Base-by-base conservation (phyloP, 345 rosid species). In the Citrus inodora region DNA sequence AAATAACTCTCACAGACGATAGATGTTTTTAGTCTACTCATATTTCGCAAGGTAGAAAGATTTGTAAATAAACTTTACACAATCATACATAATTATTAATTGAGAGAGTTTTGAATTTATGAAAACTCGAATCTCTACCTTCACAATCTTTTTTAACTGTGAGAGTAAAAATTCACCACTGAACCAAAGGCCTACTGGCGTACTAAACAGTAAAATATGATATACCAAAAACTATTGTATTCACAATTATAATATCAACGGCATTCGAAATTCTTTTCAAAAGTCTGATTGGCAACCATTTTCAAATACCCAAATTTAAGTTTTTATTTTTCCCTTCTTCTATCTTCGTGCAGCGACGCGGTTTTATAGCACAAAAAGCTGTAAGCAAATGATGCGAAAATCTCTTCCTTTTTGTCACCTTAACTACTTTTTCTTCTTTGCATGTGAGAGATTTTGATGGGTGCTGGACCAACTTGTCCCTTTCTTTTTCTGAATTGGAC, bases 401-500 rank as follows among this genome's bases (percentile, higher is more conserved):
- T 65, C 61, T 13, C 64, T n/a, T 32, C 35, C 60, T 46, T 82
- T 71, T 73, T 66, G 69, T 71, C 61, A 16, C 30, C 72, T 33
- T 9, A 35, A 21, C 28, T 27, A 19, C 66, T 60, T 77, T 35
- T 68, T 48, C 24, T 46, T 64, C 38, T 33, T 63, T 70, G 77
- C 85, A 82, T 82, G 82, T 79, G 85, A 75, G 82, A 70, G 63
- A 58, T 13, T 37, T 55, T 68, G 78, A 73, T 73, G 25, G 58
- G 19, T 9, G 28, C 32, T 32, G 82, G 85, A 79, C 85, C 85
- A 71, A 25, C 71, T 30, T 64, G 73, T 68, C 74, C 33, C 76
- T 5, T 30, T 55, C 76, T 59, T 58, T 60, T 22, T 67, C 32
- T 35, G 4, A 24, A 66, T 66, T 65, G 35, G 42, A 65, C 42